phyloP scores from a whole-genome alignment of 176 grass and related monocot genomes.

The Carex kokanica region DNA sequence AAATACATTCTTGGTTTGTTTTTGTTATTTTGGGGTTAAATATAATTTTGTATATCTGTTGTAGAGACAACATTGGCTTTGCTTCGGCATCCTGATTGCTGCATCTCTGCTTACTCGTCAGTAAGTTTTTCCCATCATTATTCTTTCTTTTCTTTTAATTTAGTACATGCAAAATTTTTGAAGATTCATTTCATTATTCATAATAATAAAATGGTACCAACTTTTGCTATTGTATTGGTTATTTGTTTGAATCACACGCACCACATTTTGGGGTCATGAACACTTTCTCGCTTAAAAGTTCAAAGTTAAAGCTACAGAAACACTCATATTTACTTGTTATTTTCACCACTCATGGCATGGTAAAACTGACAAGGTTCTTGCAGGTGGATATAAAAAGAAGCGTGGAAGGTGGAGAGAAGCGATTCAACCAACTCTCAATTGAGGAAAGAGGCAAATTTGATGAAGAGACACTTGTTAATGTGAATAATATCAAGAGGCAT shows the following conservation, averaged over 20 bases:
- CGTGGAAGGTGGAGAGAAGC: slow-evolving; percentile 83
- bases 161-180: slow-evolving; percentile 16
- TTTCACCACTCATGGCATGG: background rate
- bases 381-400: slow-evolving; percentile 94
- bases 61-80: slow-evolving; percentile 91
- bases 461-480: slow-evolving; percentile 97
- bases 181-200: background rate
- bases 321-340: background rate
- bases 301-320: background rate
- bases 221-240: background rate
- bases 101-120: slow-evolving; percentile 92
- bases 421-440: slow-evolving; percentile 95
- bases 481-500: slow-evolving; percentile 92
- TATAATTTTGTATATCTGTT: slow-evolving; percentile 32
- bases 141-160: slow-evolving; percentile 1
- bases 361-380: slow-evolving; percentile 10
- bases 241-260: slow-evolving; percentile 1
- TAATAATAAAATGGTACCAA: background rate
- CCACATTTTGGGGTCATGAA: background rate
- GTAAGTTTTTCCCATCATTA: slow-evolving; percentile 41
- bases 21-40: slow-evolving; percentile 14
- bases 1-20: background rate
- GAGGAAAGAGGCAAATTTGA: slow-evolving; percentile 99
- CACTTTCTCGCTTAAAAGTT: background rate
- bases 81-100: slow-evolving; percentile 96